A percentile compares a stretch with the other conserved stretches of the same genome.
Conservation (phyloP, 2,329 filamentous ascomycete species). For the Grosmannia serpens region DNA sequence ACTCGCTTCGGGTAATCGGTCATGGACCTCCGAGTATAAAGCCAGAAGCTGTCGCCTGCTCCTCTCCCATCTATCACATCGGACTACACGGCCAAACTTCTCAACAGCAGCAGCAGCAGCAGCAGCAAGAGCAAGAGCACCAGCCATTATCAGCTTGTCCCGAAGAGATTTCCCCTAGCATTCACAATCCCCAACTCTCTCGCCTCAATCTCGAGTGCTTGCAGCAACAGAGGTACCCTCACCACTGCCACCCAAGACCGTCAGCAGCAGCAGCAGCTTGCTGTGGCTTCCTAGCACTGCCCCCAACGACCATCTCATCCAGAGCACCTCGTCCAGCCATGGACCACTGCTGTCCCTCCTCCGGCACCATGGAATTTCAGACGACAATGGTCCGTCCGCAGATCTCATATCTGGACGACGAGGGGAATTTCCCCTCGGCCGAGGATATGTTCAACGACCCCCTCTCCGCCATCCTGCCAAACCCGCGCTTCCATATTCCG, state of each 20-base stretch:
- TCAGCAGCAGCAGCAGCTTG: not conserved
- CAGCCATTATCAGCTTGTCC: not conserved
- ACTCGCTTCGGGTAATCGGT: not conserved
- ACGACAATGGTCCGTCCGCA: not conserved
- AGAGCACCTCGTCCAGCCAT: not conserved
- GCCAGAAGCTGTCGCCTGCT: constrained; percentile 4
- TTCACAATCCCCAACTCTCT: not conserved
- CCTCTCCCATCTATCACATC: not conserved
- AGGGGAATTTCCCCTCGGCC: not conserved
- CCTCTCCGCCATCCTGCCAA: not conserved
- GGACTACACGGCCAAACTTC: not conserved
- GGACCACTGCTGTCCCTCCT: not conserved
- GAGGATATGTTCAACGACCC: not conserved
- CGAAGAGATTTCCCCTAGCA: not conserved
- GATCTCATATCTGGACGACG: not conserved
- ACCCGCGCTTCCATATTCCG: constrained; percentile 2
- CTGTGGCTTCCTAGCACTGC: not conserved
- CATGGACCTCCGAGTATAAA: constrained; percentile 9
- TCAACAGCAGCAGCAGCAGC: not conserved
- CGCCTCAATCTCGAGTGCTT: not conserved
- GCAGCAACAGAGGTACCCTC: not conserved
- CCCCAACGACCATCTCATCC: not conserved
- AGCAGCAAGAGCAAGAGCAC: not conserved
- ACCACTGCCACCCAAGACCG: not conserved
- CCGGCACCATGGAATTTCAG: not conserved